Conservation (phyloP, 441 rosid species). For the Gossypium gossypioides region DNA sequence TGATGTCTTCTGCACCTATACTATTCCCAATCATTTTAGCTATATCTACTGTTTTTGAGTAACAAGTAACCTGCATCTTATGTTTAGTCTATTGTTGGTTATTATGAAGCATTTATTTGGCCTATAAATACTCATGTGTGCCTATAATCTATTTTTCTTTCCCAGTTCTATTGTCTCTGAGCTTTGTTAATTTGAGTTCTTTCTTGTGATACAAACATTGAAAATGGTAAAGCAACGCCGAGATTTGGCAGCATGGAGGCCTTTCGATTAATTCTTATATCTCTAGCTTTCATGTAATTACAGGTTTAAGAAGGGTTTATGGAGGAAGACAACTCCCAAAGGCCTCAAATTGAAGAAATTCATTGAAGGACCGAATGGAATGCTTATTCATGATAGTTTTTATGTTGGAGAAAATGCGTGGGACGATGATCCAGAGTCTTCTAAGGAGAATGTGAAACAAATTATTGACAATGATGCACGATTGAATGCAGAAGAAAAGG, state of each 20-base stretch:
- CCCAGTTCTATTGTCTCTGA: not conserved
- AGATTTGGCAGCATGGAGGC: not conserved
- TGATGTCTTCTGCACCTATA: not conserved
- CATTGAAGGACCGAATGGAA: conserved; percentile 69
- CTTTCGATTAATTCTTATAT: not conserved
- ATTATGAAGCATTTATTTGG: not conserved
- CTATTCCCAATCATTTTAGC: not conserved
- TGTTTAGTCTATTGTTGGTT: not conserved
- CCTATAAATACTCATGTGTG: not conserved
- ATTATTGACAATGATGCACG: conserved; percentile 44
- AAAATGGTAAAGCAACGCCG: not conserved
- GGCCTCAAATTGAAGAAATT: conserved; percentile 83
- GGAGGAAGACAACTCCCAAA: conserved; percentile 81
- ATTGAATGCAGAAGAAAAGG: conserved; percentile 55
- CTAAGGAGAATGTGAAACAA: conserved; percentile 42
- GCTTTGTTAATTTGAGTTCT: not conserved
- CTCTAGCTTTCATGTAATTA: conserved; percentile 9
- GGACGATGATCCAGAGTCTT: conserved; percentile 56
- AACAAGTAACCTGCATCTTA: not conserved
- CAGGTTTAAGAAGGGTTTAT: conserved; percentile 77
- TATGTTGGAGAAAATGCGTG: conserved; percentile 93
- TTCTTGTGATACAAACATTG: not conserved
- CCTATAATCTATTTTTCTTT: not conserved
- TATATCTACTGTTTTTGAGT: not conserved
- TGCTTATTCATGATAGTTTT: conserved; percentile 61